Percentiles rank a stretch among this genome's conserved stretches.
These are phyloP conservation scores for Sugiyamaella chiloensis DNA, from an alignment of 805 yeast species.

Conservation along the genomic window DNA sequence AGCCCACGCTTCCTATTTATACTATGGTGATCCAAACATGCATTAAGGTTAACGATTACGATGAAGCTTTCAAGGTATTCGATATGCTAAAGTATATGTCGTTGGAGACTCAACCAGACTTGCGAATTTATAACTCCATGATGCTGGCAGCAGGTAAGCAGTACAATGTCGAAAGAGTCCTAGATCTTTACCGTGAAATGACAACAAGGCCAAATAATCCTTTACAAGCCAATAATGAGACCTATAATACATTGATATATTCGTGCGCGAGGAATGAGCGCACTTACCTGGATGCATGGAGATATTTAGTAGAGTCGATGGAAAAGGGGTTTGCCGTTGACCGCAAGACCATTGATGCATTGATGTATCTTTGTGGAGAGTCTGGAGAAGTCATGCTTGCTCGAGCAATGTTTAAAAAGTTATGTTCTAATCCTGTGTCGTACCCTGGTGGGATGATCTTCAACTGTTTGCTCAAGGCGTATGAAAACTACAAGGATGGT, in stretches of 20 bases:
- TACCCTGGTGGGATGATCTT: slow-evolving; percentile 32
- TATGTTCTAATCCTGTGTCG: slow-evolving; percentile 26
- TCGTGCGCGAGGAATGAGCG: slow-evolving; percentile 59
- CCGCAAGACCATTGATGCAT: slow-evolving; percentile 53
- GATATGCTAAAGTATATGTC: slow-evolving; percentile 83
- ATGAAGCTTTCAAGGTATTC: slow-evolving; percentile 69
- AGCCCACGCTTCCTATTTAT: slow-evolving; percentile 36
- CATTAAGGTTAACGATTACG: slow-evolving; percentile 46
- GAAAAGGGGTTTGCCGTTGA: slow-evolving; percentile 34
- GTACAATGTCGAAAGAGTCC: slow-evolving; percentile 65
- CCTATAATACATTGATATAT: slow-evolving; percentile 57
- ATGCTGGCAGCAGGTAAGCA: slow-evolving; percentile 61
- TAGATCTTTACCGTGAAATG: slow-evolving; percentile 77
- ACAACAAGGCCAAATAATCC: slow-evolving; percentile 33
- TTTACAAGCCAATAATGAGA: slow-evolving; percentile 41
- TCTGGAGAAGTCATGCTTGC: slow-evolving; percentile 75
- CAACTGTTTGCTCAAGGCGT: slow-evolving; percentile 34
- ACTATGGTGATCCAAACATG: slow-evolving; percentile 61
- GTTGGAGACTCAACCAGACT: slow-evolving; percentile 60
- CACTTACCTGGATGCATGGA: slow-evolving; percentile 67
- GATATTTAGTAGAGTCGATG: slow-evolving; percentile 63
- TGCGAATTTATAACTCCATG: slow-evolving; percentile 66
- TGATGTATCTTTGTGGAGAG: slow-evolving; percentile 72
- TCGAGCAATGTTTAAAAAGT: slow-evolving; percentile 48
- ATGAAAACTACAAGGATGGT: slow-evolving; percentile 30